Conservation (phyloP, 208 protist species). For the Phytomonas sp. region DNA sequence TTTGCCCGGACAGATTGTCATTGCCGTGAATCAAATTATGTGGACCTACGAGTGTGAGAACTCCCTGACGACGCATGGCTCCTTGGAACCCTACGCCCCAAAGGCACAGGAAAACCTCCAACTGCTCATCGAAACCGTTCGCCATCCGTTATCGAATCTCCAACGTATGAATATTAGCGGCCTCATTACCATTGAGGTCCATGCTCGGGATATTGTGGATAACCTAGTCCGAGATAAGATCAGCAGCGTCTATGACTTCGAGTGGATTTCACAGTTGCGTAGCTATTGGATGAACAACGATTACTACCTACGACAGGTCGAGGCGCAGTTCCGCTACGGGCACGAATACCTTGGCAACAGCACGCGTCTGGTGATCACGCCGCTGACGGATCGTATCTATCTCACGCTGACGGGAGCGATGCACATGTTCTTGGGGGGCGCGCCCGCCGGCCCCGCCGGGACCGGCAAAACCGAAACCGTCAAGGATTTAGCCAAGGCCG, state of each 20-base stretch:
- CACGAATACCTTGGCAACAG: conserved; percentile 97
- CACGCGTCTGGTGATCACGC: conserved; percentile 94
- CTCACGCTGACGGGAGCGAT: conserved; percentile 94
- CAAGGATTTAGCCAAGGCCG: conserved; percentile 96
- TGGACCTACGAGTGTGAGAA: conserved; percentile 92
- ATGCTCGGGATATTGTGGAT: conserved; percentile 92
- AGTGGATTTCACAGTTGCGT: conserved; percentile 95
- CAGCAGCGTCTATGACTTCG: conserved; percentile 86
- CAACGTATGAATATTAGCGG: conserved; percentile 91
- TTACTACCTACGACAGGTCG: conserved; percentile 86
- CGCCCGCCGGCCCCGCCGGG: conserved; percentile 88
- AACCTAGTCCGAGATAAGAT: conserved; percentile 82
- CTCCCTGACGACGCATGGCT: conserved; percentile 72
- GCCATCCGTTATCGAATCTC: conserved; percentile 78
- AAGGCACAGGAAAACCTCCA: conserved; percentile 84
- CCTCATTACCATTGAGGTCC: conserved; percentile 95
- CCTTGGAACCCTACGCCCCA: conserved; percentile 71
- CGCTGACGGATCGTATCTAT: conserved; percentile 95
- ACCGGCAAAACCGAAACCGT: conserved; percentile 97
- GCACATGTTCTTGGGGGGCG: conserved; percentile 93
- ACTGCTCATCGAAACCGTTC: conserved; percentile 84
- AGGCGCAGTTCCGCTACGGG: conserved; percentile 92
- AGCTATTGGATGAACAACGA: conserved; percentile 95
- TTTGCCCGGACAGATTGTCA: conserved; percentile 86
- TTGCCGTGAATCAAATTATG: conserved; percentile 90